phyloP scores from a whole-genome alignment of 139 green algal species.

The Prasinococcaceae sp. region DNA sequence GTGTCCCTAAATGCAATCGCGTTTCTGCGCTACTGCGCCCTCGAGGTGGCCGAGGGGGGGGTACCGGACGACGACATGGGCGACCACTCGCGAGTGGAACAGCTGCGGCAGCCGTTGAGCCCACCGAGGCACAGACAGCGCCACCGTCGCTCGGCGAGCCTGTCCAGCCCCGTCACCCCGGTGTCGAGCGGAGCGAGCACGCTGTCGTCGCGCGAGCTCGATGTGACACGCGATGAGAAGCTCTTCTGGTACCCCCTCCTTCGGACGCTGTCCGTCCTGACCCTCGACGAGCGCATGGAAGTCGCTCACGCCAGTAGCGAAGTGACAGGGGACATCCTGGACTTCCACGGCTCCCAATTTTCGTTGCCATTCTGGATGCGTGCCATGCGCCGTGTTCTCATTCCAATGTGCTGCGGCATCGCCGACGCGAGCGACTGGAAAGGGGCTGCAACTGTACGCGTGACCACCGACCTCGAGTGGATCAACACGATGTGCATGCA shows the following conservation, averaged over 20 bases:
- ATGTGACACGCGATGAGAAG: too few relatives aligned
- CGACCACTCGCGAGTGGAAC: not conserved
- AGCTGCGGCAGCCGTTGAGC: not conserved
- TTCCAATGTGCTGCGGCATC: too few relatives aligned
- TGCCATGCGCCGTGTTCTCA: slow-evolving; percentile 84
- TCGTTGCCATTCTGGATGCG: slow-evolving; percentile 76
- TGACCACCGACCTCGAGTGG: too few relatives aligned
- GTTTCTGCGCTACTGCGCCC: slow-evolving; percentile 92
- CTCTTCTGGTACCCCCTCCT: slow-evolving; percentile 99
- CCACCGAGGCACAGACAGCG: not conserved
- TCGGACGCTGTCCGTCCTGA: slow-evolving; percentile 86
- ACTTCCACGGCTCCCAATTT: slow-evolving; percentile 80
- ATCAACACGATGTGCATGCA: too few relatives aligned
- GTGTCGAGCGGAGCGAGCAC: slow-evolving; percentile 55
- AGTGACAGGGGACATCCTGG: slow-evolving; percentile 85
- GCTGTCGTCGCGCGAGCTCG: too few relatives aligned
- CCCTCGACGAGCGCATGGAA: slow-evolving; percentile 82
- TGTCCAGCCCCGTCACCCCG: not conserved
- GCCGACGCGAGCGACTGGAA: too few relatives aligned
- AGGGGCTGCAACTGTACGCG: too few relatives aligned
- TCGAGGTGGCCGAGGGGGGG: slow-evolving; percentile 79
- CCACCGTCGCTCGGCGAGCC: not conserved
- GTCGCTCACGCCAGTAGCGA: slow-evolving; percentile 50
- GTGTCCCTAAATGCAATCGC: slow-evolving; percentile 91
- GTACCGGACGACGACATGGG: not conserved